Evolutionary conservation across 2,329 filamentous ascomycete species (phyloP).

Genomic region (Trichophyton rubrum): DNA sequence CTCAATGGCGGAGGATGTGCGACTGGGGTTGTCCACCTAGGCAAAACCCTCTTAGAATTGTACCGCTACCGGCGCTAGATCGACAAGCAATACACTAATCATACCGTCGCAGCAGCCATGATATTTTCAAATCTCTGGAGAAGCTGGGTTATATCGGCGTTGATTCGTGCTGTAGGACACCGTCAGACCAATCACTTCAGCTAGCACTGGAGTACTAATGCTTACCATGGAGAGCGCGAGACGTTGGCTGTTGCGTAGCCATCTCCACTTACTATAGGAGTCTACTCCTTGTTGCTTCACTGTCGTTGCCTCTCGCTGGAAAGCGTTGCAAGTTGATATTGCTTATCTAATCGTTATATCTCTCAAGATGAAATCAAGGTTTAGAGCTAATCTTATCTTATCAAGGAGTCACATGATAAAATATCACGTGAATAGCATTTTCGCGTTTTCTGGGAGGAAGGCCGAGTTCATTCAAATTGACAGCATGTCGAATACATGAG

Average conservation of each 20-base stretch:
- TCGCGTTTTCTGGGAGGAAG: too few relatives aligned
- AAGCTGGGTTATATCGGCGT: slow-evolving; percentile 33
- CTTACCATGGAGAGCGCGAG: slow-evolving; percentile 13
- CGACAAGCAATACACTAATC: slow-evolving; percentile 6
- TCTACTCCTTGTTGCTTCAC: background rate
- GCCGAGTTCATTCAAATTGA: background rate
- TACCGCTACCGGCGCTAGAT: background rate
- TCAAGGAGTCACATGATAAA: background rate
- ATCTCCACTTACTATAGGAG: background rate
- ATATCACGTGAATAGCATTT: background rate
- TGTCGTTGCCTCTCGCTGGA: background rate
- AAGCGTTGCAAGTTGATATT: background rate
- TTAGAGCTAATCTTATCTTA: slow-evolving; percentile 1
- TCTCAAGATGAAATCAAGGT: background rate
- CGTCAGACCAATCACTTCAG: background rate
- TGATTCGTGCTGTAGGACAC: slow-evolving; percentile 30
- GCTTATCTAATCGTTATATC: background rate
- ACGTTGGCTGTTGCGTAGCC: slow-evolving; percentile 14
- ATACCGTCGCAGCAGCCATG: slow-evolving; percentile 41
- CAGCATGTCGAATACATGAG: background rate
- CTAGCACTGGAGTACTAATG: background rate
- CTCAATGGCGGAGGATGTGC: slow-evolving; percentile 44
- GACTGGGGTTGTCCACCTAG: slow-evolving; percentile 40
- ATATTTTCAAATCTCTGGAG: slow-evolving; percentile 45
- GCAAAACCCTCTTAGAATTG: background rate